Conservation (phyloP, 495 filamentous ascomycete genomes). For the Trichoderma reesei region DNA sequence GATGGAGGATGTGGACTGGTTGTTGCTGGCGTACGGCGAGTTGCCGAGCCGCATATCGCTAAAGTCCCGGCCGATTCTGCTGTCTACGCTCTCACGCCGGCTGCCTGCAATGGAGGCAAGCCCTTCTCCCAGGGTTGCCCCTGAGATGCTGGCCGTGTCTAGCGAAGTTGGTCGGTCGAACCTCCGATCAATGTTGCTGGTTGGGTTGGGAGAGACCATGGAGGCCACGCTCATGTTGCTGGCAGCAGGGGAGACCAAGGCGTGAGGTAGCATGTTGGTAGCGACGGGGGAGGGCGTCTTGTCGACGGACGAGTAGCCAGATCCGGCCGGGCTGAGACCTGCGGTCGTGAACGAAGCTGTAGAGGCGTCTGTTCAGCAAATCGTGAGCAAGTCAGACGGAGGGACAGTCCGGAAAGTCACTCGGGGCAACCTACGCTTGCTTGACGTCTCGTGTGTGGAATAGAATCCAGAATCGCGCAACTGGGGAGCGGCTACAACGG, state of each 20-base stretch:
- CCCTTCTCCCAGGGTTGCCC: constrained; percentile 19
- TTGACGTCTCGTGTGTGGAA: constrained; percentile 43
- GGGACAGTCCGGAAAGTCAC: constrained; percentile 3
- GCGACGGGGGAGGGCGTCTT: constrained; percentile 45
- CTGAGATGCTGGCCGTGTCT: constrained; percentile 25
- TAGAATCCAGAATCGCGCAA: constrained; percentile 44
- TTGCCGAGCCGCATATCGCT: constrained; percentile 56
- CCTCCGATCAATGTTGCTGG: constrained; percentile 21
- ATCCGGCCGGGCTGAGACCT: constrained; percentile 26
- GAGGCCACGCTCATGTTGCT: constrained; percentile 47
- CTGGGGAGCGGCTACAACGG: neutral
- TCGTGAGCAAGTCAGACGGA: constrained; percentile 3
- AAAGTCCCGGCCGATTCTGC: constrained; percentile 62
- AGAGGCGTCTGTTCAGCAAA: constrained; percentile 34
- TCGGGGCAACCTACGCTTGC: constrained; percentile 38
- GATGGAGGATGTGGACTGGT: constrained; percentile 68
- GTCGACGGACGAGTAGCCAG: constrained; percentile 33
- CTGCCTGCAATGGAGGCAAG: constrained; percentile 32
- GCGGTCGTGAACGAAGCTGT: constrained; percentile 36
- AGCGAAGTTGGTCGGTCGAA: constrained; percentile 34
- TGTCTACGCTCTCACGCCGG: constrained; percentile 69
- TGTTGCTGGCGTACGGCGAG: constrained; percentile 64
- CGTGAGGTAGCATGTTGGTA: constrained; percentile 30
- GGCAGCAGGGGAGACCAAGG: constrained; percentile 36
- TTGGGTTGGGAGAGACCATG: constrained; percentile 45